Conservation (phyloP, 805 yeast species). For the Yamadazyma scolyti region DNA sequence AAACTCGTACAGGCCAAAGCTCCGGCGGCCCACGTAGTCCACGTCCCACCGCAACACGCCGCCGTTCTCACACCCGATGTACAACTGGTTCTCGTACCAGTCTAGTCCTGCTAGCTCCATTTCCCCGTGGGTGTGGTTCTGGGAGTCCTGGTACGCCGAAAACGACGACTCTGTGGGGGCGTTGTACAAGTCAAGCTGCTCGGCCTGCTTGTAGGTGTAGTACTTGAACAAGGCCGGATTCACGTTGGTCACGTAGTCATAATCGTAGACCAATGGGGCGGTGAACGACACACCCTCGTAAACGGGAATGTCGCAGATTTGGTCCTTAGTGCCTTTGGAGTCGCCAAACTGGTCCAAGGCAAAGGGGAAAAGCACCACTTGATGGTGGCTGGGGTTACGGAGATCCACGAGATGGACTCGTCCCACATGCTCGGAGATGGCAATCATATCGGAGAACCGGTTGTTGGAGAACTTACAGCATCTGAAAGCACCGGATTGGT, state of each 20-base stretch:
- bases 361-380: conserved; percentile 66
- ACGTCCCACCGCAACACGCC: conserved; percentile 40
- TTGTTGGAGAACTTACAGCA: conserved; percentile 46
- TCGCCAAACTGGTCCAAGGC: conserved; percentile 39
- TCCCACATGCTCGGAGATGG: conserved; percentile 81
- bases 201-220: conserved; percentile 32
- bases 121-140: conserved; percentile 39
- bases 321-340: conserved; percentile 12
- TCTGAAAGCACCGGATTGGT: conserved; percentile 64
- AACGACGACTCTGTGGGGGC: conserved; percentile 5
- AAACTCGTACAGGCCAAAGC: conserved; percentile 35
- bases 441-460: conserved; percentile 71
- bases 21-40: conserved; percentile 33
- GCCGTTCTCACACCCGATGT: conserved; percentile 40
- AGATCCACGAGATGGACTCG: conserved; percentile 83
- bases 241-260: conserved; percentile 30
- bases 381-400: conserved; percentile 61
- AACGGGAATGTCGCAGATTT: no score
- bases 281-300: no score
- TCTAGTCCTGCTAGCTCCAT: conserved; percentile 42
- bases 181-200: conserved; percentile 1
- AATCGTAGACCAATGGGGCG: conserved; percentile 42
- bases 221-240: conserved; percentile 37
- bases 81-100: conserved; percentile 27
- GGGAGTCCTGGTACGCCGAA: conserved; percentile 21